Conservation (phyloP, 1,284 basidiomycete species). For the Porodaedalea pini region DNA sequence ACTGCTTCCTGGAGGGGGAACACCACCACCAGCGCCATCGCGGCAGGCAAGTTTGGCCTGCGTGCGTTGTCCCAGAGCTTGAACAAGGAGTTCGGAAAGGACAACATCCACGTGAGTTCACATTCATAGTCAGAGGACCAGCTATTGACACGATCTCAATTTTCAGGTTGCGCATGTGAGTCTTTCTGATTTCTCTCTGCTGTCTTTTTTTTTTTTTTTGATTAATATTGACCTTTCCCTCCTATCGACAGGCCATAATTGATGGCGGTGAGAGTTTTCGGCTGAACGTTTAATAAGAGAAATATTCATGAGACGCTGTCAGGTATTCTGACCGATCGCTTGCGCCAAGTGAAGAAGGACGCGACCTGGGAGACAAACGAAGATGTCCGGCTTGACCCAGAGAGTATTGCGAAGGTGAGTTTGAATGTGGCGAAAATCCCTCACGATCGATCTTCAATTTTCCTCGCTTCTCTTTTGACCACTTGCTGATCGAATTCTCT, state of each 20-base stretch:
- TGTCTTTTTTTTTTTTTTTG: too few relatives aligned
- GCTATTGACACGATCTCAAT: background rate
- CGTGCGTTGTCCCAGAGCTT: conserved; percentile 30
- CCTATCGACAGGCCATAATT: conserved; percentile 2
- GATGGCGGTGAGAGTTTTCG: conserved; percentile 6
- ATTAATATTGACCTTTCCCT: background rate
- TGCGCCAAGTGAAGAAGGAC: conserved; percentile 8
- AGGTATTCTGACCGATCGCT: conserved; percentile 18
- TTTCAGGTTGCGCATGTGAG: conserved; percentile 16
- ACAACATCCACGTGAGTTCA: conserved; percentile 31
- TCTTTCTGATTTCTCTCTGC: background rate
- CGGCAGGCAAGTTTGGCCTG: conserved; percentile 33
- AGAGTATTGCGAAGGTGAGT: conserved; percentile 29
- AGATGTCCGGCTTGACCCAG: conserved; percentile 26
- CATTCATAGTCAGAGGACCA: background rate
- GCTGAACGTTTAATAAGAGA: background rate
- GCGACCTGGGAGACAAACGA: conserved; percentile 26
- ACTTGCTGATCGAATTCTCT: too few relatives aligned
- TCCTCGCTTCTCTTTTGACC: too few relatives aligned
- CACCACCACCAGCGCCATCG: conserved; percentile 29
- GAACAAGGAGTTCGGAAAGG: conserved; percentile 33
- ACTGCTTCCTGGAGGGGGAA: conserved; percentile 30
- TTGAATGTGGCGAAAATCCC: background rate
- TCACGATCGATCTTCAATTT: background rate
- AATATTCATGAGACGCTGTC: background rate